Evolutionary conservation across 2,329 filamentous ascomycete species (phyloP), one percentile per base, ranked within the genome.

Genomic region (Nigrospora sphaerica): DNA sequence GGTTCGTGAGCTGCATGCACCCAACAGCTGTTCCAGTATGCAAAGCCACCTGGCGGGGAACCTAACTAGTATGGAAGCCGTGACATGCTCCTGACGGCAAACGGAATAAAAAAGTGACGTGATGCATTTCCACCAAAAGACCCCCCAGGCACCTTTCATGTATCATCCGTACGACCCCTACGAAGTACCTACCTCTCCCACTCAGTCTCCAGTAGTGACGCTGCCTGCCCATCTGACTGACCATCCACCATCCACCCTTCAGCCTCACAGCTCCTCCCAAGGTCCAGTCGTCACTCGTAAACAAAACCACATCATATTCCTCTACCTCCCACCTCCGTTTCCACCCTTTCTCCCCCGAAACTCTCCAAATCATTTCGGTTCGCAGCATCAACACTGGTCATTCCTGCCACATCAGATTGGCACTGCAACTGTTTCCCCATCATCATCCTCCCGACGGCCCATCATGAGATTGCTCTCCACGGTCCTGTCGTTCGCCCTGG

Each of bases 391-490:
- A 28, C 23, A 28, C 23, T 10, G 23, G 23, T 10, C 23, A 28
- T 28, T 28, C 23, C 23, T 28, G 23, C 23, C 23, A 28, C 10
- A 5, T 28, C 23, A 6, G 23, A 7, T 28, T 28, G 23, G 23
- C 23, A 28, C 5, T 28, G 23, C 23, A 28, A 28, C 23, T 28
- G 23, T 28, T 9, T 34, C 42, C 35, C 44, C 28, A 12, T 34
- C 55, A 49, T 50, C 42, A 28, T 17, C 37, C 17, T 11, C 11
- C 35, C 17, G 5, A 17, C 35, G 38, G 18, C 32, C 42, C 58
- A 81, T 52, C 52, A 95, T 96, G 91, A 93, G 81, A 75, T 79
- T 93, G 68, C 69, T 88, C 62, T 74, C 78, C 51, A 78, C 83
- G 63, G 65, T 88, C 68, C 69, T 92, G 55, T 73, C 88, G 60